A percentile compares a stretch with the other conserved stretches of the same genome.
These are phyloP conservation scores for Pseudisothecium myosuroides DNA, from an alignment of 225 moss, liverwort and hornwort genomes.

Conservation along the genomic window DNA sequence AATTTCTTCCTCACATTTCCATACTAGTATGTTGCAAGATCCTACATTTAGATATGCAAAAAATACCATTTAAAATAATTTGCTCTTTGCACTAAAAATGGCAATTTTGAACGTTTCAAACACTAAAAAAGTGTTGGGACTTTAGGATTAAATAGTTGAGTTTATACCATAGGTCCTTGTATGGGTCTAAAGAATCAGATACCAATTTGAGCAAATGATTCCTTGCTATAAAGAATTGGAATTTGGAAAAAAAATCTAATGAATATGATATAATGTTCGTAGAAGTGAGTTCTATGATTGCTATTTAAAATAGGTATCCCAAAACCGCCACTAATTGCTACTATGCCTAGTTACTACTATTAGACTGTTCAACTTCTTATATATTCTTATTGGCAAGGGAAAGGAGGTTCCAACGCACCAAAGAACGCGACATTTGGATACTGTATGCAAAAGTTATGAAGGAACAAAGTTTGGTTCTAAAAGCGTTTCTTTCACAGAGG, in stretches of 20 bases:
- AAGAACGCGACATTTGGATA: no score
- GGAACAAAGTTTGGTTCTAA: no score
- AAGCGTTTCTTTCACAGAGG: no score
- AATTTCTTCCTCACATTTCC: neutral
- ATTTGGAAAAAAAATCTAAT: neutral
- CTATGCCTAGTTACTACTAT: no score
- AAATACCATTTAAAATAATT: neutral
- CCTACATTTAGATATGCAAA: neutral
- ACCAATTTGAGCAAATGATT: neutral
- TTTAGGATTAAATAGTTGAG: neutral
- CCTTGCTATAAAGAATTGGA: neutral
- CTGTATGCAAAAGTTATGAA: no score
- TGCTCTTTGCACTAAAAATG: neutral
- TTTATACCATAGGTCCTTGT: neutral
- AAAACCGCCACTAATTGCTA: no score
- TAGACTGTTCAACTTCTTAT: no score
- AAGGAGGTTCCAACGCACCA: no score
- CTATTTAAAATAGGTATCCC: no score
- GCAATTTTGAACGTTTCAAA: neutral
- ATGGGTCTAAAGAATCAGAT: neutral
- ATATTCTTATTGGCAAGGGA: no score
- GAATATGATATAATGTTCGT: neutral
- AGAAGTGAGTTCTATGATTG: neutral
- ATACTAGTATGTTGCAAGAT: neutral
- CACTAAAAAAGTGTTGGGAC: accelerated